Evolutionary conservation across 768 basidiomycete species (phyloP).

Genomic region (Cyclocybe aegerita): DNA sequence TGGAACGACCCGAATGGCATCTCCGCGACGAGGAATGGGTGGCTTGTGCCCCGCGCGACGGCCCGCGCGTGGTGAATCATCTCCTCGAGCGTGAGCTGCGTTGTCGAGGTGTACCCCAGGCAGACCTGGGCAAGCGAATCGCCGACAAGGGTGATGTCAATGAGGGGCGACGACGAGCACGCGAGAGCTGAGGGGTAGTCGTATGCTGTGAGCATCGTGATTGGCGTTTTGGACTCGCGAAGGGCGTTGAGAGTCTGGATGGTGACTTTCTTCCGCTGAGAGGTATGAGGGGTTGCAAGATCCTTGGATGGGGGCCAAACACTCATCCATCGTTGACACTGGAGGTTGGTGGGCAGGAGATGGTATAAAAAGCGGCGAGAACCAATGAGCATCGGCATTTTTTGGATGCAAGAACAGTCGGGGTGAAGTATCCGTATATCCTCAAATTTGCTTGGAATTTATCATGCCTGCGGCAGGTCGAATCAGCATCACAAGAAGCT

Average conservation of each 20-base stretch:
- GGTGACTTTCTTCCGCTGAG: slow-evolving; percentile 78
- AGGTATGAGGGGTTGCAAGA: slow-evolving; percentile 17
- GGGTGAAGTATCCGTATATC: neutral
- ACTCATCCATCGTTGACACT: slow-evolving; percentile 24
- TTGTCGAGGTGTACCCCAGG: slow-evolving; percentile 85
- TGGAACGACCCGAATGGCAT: slow-evolving; percentile 95
- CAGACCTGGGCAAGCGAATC: slow-evolving; percentile 97
- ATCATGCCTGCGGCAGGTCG: neutral
- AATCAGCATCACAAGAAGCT: neutral
- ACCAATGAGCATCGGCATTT: slow-evolving; percentile 9
- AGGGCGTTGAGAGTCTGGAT: slow-evolving; percentile 71
- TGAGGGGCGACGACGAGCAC: slow-evolving; percentile 48
- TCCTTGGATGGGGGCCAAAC: slow-evolving; percentile 19
- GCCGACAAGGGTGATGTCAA: slow-evolving; percentile 92
- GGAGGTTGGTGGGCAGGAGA: slow-evolving; percentile 3
- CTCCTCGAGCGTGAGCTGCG: slow-evolving; percentile 81
- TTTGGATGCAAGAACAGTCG: neutral
- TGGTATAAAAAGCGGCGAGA: slow-evolving; percentile 13
- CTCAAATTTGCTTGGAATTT: neutral
- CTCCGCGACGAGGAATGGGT: slow-evolving; percentile 88
- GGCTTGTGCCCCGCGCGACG: slow-evolving; percentile 82
- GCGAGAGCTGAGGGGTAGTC: slow-evolving; percentile 89
- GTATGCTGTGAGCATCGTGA: slow-evolving; percentile 93
- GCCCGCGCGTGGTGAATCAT: slow-evolving; percentile 93
- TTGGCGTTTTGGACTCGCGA: slow-evolving; percentile 61